Percentiles rank a stretch among this genome's conserved stretches.
Conservation (phyloP, 2,329 filamentous ascomycete genomes). For the Metarhizium robertsii region DNA sequence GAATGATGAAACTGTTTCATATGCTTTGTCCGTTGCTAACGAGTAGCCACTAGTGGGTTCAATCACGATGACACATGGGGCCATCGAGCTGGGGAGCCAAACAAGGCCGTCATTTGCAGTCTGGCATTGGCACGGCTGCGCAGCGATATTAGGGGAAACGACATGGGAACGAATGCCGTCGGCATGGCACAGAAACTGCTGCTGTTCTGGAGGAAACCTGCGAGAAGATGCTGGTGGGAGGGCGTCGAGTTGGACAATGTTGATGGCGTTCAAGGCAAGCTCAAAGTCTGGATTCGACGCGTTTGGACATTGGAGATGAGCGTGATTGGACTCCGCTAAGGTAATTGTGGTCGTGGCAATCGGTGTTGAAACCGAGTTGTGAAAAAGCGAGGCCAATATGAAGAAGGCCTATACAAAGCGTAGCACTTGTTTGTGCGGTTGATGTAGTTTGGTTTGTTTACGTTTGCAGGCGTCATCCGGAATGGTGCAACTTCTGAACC, state of each 20-base stretch:
- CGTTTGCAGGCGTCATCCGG: constrained; percentile 9
- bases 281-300: constrained; percentile 97
- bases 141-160: constrained; percentile 79
- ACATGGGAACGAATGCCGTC: constrained; percentile 67
- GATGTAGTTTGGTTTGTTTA: constrained; percentile 4
- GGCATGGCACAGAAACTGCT: constrained; percentile 98
- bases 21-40: background rate
- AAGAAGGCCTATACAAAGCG: background rate
- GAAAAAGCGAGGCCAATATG: background rate
- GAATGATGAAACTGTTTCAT: background rate
- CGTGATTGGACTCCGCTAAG: constrained; percentile 70
- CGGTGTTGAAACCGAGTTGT: background rate
- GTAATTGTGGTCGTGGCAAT: constrained; percentile 9
- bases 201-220: constrained; percentile 96
- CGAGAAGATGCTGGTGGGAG: constrained; percentile 97
- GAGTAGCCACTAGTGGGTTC: constrained; percentile 59
- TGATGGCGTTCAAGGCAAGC: constrained; percentile 78
- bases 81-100: constrained; percentile 92
- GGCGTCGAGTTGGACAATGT: constrained; percentile 86
- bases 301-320: constrained; percentile 99
- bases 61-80: constrained; percentile 94
- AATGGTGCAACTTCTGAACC: background rate
- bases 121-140: constrained; percentile 85
- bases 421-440: constrained; percentile 1
- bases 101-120: constrained; percentile 97